phyloP scores from a whole-genome alignment of 225 moss, liverwort and hornwort genomes.

The Bryoerythrophyllum caledonicum region DNA sequence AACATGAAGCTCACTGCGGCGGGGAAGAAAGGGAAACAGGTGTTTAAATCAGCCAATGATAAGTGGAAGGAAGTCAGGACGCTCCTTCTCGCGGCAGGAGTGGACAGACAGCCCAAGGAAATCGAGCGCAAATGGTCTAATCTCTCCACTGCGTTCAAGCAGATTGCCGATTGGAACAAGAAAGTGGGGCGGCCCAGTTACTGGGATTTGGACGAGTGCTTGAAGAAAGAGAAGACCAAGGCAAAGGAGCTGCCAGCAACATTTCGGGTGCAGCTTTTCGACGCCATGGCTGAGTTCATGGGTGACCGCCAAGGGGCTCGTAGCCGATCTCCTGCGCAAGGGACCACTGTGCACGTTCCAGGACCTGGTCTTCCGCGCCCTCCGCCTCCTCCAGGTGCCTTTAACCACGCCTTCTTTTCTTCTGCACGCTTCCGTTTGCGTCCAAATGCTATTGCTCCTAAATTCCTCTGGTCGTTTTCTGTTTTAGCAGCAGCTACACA shows the following conservation, averaged over 20 bases:
- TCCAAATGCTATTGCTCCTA: constrained; percentile 2
- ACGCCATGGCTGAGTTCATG: constrained; percentile 53
- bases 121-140: constrained; percentile 60
- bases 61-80: constrained; percentile 54
- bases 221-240: constrained; percentile 59
- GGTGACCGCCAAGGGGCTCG: constrained; percentile 48
- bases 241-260: constrained; percentile 57
- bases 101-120: constrained; percentile 56
- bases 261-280: constrained; percentile 54
- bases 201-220: constrained; percentile 51
- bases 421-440: not conserved
- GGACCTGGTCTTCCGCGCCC: constrained; percentile 37
- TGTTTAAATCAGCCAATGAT: constrained; percentile 55
- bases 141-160: constrained; percentile 55
- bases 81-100: constrained; percentile 41
- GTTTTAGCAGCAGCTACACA: not conserved
- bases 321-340: constrained; percentile 44
- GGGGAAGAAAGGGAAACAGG: constrained; percentile 55
- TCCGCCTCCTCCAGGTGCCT: constrained; percentile 38
- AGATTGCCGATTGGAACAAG: constrained; percentile 60
- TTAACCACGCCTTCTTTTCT: not conserved
- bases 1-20: constrained; percentile 51
- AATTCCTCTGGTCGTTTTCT: not conserved
- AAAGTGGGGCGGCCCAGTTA: constrained; percentile 53
- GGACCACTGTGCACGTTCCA: constrained; percentile 26